Base-by-base conservation (phyloP, 73 alveolate genomes). In the Uronychia setigera region DNA sequence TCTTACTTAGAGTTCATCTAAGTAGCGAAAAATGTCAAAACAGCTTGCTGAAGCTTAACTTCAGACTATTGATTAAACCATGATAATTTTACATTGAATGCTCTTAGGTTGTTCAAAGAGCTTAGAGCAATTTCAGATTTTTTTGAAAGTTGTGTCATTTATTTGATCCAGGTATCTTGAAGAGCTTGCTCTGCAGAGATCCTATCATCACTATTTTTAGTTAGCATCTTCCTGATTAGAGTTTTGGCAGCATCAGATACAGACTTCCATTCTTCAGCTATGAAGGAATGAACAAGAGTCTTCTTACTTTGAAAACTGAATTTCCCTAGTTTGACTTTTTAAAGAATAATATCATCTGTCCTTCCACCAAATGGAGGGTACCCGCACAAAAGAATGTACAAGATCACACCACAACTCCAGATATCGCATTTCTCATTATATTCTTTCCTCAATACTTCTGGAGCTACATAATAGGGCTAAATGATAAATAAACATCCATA, bases 331-430 rank as follows among this genome's bases (percentile, higher is more conserved):
- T 35, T 76, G 26, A 87, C 93, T 74, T 80, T 87, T 58, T 60
- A 29, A 26, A 87, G 67, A 46, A 87, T 87, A 31, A 80, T 86
- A 9, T 46, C 34, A 60, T 87, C 88, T 67, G 77, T 81, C 30
- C 46, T 60, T 14, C 93, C 93, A 60, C 78, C 85, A 80, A 87
- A 87, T 0, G 93, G 93, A 28, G 93, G 93, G 26, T 74, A 35
- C 25, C 93, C 93, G 25, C 78, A 46, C 67, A 87, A 60, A 1
- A 87, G 30, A 25, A 87, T 87, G 60, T 80, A 87, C 81, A 87
- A 29, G 1, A 87, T 87, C 29, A 87, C 93, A 5, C 93, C 93
- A 1, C 77, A 32, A 67, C 82, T 33, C 93, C 93, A 87, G 0
- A 87, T 77, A 74, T 87, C 93, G 58, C 89, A 80, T 74, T 60